These are phyloP conservation scores for Waltergamsia citrina DNA, from an alignment of 2,329 filamentous ascomycete genomes.

Conservation along the genomic window DNA sequence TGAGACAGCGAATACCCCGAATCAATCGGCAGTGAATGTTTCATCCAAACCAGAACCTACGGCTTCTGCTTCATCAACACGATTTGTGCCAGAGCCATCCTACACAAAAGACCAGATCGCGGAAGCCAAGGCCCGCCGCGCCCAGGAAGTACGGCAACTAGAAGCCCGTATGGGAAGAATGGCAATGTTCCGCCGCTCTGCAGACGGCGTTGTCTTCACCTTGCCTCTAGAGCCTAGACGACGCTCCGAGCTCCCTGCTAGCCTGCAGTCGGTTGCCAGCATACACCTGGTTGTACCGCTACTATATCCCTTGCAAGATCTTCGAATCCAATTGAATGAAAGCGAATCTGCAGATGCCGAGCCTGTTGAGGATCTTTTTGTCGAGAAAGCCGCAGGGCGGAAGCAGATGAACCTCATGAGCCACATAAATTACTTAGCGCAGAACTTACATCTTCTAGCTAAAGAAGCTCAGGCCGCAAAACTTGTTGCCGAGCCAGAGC, in stretches of 20 bases:
- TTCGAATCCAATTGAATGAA: constrained; percentile 56
- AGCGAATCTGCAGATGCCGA: constrained; percentile 50
- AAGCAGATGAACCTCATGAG: constrained; percentile 57
- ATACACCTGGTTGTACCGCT: constrained; percentile 61
- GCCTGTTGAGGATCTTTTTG: constrained; percentile 56
- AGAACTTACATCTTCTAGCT: constrained; percentile 60
- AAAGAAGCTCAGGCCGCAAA: constrained; percentile 33
- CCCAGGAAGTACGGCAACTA: constrained; percentile 60
- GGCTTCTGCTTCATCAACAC: constrained; percentile 1
- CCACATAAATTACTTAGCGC: constrained; percentile 64
- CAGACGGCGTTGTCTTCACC: constrained; percentile 61
- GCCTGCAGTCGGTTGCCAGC: constrained; percentile 52
- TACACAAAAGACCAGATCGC: constrained; percentile 51
- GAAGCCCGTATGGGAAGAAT: constrained; percentile 65
- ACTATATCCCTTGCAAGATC: constrained; percentile 61
- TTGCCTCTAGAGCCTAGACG: constrained; percentile 60
- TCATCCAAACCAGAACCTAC: constrained; percentile 1
- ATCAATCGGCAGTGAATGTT: constrained; percentile 5
- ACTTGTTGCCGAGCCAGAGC: constrained; percentile 1
- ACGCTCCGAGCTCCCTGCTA: constrained; percentile 47
- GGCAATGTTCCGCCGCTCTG: constrained; percentile 56
- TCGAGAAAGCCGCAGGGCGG: constrained; percentile 44
- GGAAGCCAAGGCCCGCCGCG: constrained; percentile 52
- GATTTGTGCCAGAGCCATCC: constrained; percentile 32
- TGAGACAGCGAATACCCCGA: neutral